Conservation (phyloP, 2,329 filamentous ascomycete species). For the Exophiala viscosa region DNA sequence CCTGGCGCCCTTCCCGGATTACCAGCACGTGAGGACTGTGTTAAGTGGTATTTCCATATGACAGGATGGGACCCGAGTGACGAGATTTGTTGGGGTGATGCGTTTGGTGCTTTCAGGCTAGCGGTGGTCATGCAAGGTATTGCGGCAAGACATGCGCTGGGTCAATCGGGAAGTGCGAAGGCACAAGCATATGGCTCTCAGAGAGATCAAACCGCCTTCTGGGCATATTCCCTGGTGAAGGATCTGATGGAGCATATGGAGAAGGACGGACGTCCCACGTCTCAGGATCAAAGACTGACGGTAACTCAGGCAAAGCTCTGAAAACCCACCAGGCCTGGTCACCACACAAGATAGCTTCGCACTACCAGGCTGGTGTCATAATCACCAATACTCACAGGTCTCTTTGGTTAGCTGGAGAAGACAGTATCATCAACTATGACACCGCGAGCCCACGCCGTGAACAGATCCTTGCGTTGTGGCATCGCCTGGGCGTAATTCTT, state of each 20-base stretch:
- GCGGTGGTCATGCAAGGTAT: conserved; percentile 80
- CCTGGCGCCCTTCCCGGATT: conserved; percentile 64
- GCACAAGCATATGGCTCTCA: conserved; percentile 68
- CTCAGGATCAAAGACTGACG: too few species aligned
- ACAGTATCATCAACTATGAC: too few species aligned
- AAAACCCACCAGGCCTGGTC: too few species aligned
- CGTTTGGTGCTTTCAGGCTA: conserved; percentile 58
- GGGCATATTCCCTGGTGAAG: conserved; percentile 71
- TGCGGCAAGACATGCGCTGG: conserved; percentile 74
- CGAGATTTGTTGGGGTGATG: conserved; percentile 61
- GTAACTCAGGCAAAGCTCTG: too few species aligned
- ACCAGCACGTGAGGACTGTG: conserved; percentile 55
- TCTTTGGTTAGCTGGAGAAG: too few species aligned
- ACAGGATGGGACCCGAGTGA: conserved; percentile 67
- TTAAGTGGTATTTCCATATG: conserved; percentile 64
- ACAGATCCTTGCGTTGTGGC: too few species aligned
- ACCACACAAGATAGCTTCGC: too few species aligned
- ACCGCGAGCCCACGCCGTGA: too few species aligned
- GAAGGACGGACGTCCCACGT: too few species aligned
- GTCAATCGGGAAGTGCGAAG: conserved; percentile 85
- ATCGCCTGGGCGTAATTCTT: too few species aligned
- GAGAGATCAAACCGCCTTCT: conserved; percentile 68
- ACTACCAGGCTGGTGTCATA: too few species aligned
- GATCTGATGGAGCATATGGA: conserved; percentile 36
- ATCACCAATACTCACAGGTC: too few species aligned